Base-by-base conservation (phyloP, 768 basidiomycete genomes). In the Leccinum truebloodii region DNA sequence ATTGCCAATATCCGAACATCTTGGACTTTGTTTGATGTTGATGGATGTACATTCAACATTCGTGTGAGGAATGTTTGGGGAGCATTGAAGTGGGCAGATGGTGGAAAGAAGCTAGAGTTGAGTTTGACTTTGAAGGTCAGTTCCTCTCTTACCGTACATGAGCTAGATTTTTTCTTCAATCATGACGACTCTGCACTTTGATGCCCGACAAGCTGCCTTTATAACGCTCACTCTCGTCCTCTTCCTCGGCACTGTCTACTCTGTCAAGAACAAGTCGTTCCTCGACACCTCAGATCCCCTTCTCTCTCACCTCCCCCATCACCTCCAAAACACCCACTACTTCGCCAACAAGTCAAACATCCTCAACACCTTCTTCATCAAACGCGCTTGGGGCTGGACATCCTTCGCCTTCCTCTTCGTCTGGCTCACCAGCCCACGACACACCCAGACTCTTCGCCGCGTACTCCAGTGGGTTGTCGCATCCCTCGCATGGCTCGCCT, bases 361-460 rank as follows among this genome's bases (percentile, higher is more conserved):
- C 1, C 80, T 98, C 70, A 98, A 98, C 69, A 81, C 87, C 59
- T 77, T 84, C 67, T 95, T 96, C 76, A 92, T 95, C 71, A 98
- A 98, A 76, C 80, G 84, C 55, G 86, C 89, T 20, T 98, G 96
- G 95, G 92, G 77, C 0, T 97, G 95, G 94, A 95, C 94, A 1
- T 81, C 92, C 7, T 79, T 78, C 34, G 79, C 83, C 0, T 93
- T 92, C 67, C 68, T 87, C 57, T 66, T 81, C 57, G 77, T 81
- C 26, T 89, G 83, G 80, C 30, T 80, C 54, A 86, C 89, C 1
- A 81, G 83, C 63, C 83, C 88, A 5, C 71, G 77, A 2, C 69
- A 71, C 10, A 71, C 73, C 3, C 80, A 81, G 32, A 77, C 79
- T 1, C 60, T 66, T 10, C 57, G 73, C 22, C 79, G 87, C 48